Evolutionary conservation across 345 rosid species (phyloP), one percentile per base, ranked within the genome.

Genomic region (Gossypium arboreum): DNA sequence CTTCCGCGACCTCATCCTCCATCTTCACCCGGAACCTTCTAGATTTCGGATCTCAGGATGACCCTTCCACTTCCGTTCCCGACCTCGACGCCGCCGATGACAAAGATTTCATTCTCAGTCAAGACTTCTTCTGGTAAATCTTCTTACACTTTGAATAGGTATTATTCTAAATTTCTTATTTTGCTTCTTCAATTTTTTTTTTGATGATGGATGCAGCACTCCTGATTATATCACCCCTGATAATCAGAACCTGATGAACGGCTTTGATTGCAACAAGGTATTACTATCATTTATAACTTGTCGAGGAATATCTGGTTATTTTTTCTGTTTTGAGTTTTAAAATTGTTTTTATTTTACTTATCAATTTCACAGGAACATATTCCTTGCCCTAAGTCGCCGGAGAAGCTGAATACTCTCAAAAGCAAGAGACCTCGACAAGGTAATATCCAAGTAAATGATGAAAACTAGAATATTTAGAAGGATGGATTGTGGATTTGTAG

Each of bases 221-320:
- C 99, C 99, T 7, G 99, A 93, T 77, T 96, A 96, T 73, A 88
- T 93, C 72, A 93, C 98, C 1, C 97, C 99, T 10, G 97, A 89
- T 72, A 89, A 96, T 84, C 99, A 87, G 79, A 85, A 86, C 69
- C 54, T 89, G 78, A 41, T 79, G 73, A 80, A 48, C 78, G 75
- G 86, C 68, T 80, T 92, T 34, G 94, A 91, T 75, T 83, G 79
- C 83, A 86, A 80, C 81, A 83, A 90, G 94, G 99, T 90, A 50
- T 82, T 25, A 15, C 34, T 52, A 10, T 34, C 41, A 34, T 34
- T 34, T 5, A 12, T 70, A n/a, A 11, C 54, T 52, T 54, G 3
- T n/a, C 29, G 4, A 51, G 8, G 13, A 51, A 16, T 13, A 17
- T 70, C 11, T 4, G 16, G 10, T n/a, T 7, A 22, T 50, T 0